Base-by-base conservation (phyloP, 2,329 filamentous ascomycete genomes). In the Epichloe brachyelytri region DNA sequence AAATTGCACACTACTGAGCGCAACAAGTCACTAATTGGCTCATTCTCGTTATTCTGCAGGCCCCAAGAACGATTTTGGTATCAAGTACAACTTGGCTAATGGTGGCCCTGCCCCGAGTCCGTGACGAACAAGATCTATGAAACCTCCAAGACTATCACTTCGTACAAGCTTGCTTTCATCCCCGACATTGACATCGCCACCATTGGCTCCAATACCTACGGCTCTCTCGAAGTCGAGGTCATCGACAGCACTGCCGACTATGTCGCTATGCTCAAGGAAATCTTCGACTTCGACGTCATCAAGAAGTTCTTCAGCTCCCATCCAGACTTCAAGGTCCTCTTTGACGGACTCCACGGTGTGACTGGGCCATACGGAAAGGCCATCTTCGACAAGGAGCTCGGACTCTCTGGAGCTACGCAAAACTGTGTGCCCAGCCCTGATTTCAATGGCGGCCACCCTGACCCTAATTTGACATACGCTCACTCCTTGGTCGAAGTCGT, bases 71-170 rank as follows among this genome's bases (percentile, higher is more conserved):
- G 93, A 98, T 72, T 98, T 98, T 63, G 93, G 93, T 61, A 98
- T 98, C 83, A 98, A 98, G 76, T 98, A 98, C 80, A 98, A 98
- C 78, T 78, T 98, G 53, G 77, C 88, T 68, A 97, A 98, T 65
- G 93, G 93, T 62, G 93, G 90, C 51, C 93, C 93, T 43, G 93
- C 93, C 51, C 93, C 53, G 93, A 98, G 71, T 85, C 86, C 50
- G 88, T 98, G 58, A 98, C 93, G 59, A 94, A 98, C 82, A 95
- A 95, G 76, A 97, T 98, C 68, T 97, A 80, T 74, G 88, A 91
- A 62, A 82, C 83, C 55, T 91, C 91, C 60, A 97, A 96, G 78
- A 82, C 78, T 56, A 78, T 98, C 60, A 87, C 82, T 43, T 88
- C 85, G 48, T 98, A 97, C 80, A 95, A 96, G 73, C 85, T 95